Conservation (phyloP, 2,329 filamentous ascomycete genomes). For the Hymenoscyphus linearis region DNA sequence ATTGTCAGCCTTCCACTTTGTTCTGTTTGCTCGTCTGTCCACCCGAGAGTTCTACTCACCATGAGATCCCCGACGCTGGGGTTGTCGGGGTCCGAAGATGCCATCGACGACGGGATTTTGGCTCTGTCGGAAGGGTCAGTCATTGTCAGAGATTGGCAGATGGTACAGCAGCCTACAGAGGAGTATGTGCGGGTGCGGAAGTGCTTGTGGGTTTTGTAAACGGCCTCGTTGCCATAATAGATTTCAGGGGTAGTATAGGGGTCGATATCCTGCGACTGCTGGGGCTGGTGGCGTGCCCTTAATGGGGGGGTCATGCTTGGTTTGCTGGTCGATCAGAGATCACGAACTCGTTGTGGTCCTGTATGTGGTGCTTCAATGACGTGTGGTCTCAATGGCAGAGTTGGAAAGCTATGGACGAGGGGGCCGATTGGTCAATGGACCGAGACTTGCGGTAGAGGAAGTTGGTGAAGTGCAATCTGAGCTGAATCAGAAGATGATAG, state of each 20-base stretch:
- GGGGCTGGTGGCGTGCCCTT: conserved; percentile 14
- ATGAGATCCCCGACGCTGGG: conserved; percentile 30
- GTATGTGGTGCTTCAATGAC: not conserved
- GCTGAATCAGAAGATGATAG: not conserved
- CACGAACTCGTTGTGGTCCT: not conserved
- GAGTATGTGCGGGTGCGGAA: conserved; percentile 30
- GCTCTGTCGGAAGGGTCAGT: conserved; percentile 18
- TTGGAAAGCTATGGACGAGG: not conserved
- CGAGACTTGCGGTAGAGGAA: not conserved
- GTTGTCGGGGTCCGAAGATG: conserved; percentile 21
- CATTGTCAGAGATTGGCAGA: not conserved
- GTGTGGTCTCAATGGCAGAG: not conserved
- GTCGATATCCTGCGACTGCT: conserved; percentile 28
- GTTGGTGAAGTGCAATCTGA: not conserved
- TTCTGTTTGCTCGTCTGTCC: conserved; percentile 2
- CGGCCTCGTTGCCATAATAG: conserved; percentile 29
- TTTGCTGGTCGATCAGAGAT: not conserved
- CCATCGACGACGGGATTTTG: conserved; percentile 17
- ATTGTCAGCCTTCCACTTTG: not conserved
- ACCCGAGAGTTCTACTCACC: conserved; percentile 30
- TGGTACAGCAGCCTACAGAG: conserved; percentile 16
- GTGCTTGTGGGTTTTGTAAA: conserved; percentile 24
- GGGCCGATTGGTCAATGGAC: not conserved
- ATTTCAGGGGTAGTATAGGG: conserved; percentile 29
- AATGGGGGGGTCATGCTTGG: conserved; percentile 21